phyloP scores from a whole-genome alignment of 2,329 filamentous ascomycete species.

The Sporothrix schenckii region DNA sequence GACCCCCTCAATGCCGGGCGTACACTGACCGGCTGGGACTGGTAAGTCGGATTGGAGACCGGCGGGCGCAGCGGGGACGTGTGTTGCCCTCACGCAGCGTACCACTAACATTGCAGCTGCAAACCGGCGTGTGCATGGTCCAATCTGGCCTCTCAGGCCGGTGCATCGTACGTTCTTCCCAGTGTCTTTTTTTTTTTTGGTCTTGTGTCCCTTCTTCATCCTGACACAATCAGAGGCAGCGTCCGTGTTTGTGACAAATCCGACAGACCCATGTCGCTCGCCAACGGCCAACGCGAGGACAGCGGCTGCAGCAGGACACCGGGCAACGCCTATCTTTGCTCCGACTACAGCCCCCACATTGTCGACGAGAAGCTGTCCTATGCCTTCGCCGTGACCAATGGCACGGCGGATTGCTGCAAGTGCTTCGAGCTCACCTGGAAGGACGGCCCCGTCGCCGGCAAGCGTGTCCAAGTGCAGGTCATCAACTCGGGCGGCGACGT shows the following conservation, averaged over 20 bases:
- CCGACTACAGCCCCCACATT: constrained; percentile 34
- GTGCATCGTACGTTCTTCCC: constrained; percentile 30
- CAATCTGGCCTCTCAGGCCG: constrained; percentile 29
- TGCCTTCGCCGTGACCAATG: constrained; percentile 36
- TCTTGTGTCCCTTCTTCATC: not conserved
- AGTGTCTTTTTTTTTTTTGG: not conserved
- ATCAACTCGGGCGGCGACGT: constrained; percentile 36
- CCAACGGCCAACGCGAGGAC: constrained; percentile 25
- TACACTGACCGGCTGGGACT: constrained; percentile 37
- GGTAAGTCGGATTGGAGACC: constrained; percentile 26
- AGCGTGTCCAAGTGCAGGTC: constrained; percentile 36
- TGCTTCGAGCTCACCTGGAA: constrained; percentile 37
- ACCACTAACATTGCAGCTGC: constrained; percentile 31
- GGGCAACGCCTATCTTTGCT: constrained; percentile 36
- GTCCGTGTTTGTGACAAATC: constrained; percentile 36
- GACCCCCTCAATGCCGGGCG: constrained; percentile 30
- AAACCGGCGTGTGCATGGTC: constrained; percentile 38
- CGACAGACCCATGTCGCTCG: constrained; percentile 32
- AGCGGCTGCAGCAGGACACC: constrained; percentile 31
- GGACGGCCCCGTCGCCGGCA: constrained; percentile 34
- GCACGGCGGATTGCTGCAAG: constrained; percentile 36
- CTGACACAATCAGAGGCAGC: constrained; percentile 30
- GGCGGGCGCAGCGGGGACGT: too few relatives aligned
- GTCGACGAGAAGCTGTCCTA: constrained; percentile 33
- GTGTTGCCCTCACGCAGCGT: not conserved